Base-by-base conservation (phyloP, 176 grass and related monocot genomes). In the Oropetium thomaeum region DNA sequence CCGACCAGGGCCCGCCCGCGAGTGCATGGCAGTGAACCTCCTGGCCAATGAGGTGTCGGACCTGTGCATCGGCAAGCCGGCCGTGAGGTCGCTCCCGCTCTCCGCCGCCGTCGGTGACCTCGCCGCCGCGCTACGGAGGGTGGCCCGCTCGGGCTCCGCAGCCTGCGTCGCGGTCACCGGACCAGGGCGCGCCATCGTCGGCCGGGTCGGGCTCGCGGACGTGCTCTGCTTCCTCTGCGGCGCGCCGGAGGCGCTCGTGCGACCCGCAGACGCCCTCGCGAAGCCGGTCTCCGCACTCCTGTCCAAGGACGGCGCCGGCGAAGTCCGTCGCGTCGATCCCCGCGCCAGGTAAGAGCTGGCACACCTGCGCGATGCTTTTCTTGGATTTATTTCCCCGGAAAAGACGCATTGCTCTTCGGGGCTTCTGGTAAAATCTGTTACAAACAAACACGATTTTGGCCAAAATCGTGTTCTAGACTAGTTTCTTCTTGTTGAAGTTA, bases 51-150 rank as follows among this genome's bases (percentile, higher is more conserved):
- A 90, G 55, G 87, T 92, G 81, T 90, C 93, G 43, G 93, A 96
- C 76, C 89, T 96, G 84, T 96, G 93, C 93, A 96, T 96, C 81
- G 93, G 93, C 79, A 92, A 97, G 86, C 93, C 93, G 78, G 78
- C 89, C 66, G 81, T 92, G 79, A 97, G 89, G 72, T 83, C 73
- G 48, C 82, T 92, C 70, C 89, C 87, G 79, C 70, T 74, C 67
- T 85, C 93, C 39, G 89, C 93, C 58, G 67, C 93, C 45, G 84
- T 86, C 84, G 75, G 79, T 28, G 93, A 92, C 31, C 81, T 88
- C 23, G 78, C 90, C 69, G 48, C 74, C n/a, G 75, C 82, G 26
- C 86, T 96, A 26, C 65, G 74, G 71, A 89, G 82, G 82, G 71
- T 68, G 26, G 57, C 87, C 7, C 86, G 77, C 19, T 77, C 79